A percentile compares a stretch with the other conserved stretches of the same genome.
Evolutionary conservation across 177 flowering plant species (phyloP).

Genomic region (Vitis hybrid): DNA sequence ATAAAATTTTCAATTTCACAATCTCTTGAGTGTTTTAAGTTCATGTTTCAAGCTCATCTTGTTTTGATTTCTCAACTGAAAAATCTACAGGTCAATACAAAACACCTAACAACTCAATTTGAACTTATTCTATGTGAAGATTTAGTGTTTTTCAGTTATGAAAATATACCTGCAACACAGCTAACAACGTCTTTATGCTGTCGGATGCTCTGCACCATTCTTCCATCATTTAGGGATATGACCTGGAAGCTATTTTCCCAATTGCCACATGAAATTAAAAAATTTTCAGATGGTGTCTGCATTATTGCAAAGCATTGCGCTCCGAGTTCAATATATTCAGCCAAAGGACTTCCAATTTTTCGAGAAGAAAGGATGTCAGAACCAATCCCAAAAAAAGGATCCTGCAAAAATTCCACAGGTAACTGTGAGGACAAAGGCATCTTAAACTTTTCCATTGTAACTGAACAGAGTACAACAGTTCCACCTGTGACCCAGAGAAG

Average conservation of each 20-base stretch:
- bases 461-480: not conserved
- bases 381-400: conserved; percentile 93
- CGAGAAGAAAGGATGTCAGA: conserved; percentile 85
- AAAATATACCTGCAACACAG: conserved; percentile 82
- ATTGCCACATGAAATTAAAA: conserved; percentile 84
- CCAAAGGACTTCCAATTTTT: conserved; percentile 82
- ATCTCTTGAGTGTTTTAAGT: too few species aligned
- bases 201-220: conserved; percentile 86
- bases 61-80: not conserved
- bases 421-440: not conserved
- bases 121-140: not conserved
- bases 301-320: conserved; percentile 79
- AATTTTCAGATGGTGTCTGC: conserved; percentile 78
- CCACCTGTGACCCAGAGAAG: conserved; percentile 90
- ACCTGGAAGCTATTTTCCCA: conserved; percentile 99
- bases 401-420: conserved; percentile 51
- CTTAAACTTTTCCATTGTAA: not conserved
- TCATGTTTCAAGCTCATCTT: not conserved
- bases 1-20: too few species aligned
- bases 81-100: not conserved
- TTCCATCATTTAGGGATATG: conserved; percentile 83
- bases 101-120: not conserved
- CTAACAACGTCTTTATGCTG: conserved; percentile 97
- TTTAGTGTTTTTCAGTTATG: not conserved
- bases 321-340: conserved; percentile 84